Evolutionary conservation across 176 grass and related monocot genomes (phyloP).

Genomic region (Triticum urartu): DNA sequence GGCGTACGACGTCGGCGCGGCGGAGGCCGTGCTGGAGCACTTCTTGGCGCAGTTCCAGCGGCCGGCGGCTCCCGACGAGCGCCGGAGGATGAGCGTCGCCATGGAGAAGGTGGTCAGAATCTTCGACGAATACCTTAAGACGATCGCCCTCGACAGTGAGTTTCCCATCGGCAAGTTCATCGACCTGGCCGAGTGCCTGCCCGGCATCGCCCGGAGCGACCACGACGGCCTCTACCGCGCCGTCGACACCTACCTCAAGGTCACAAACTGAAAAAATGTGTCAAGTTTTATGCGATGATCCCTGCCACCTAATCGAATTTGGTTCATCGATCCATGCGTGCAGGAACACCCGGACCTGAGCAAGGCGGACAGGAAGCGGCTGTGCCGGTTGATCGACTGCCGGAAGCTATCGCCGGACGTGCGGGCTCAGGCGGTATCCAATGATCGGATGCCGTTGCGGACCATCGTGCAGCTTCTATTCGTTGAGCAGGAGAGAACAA

Average conservation of each 20-base stretch:
- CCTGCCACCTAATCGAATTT: neutral
- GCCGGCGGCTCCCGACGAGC: conserved; percentile 38
- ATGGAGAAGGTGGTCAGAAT: conserved; percentile 58
- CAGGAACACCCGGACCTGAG: conserved; percentile 81
- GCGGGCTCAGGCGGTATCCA: conserved; percentile 68
- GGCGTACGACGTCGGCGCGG: conserved; percentile 60
- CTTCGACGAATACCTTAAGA: conserved; percentile 69
- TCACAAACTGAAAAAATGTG: conserved; percentile 3
- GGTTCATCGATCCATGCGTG: neutral
- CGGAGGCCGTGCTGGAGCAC: conserved; percentile 67
- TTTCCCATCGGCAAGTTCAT: conserved; percentile 68
- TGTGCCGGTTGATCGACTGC: conserved; percentile 88
- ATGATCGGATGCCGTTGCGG: conserved; percentile 82
- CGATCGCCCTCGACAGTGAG: conserved; percentile 45
- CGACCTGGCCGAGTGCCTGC: conserved; percentile 66
- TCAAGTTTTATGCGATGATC: neutral
- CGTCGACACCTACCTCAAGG: conserved; percentile 84
- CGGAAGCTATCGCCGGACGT: conserved; percentile 66
- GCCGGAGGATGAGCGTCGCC: conserved; percentile 40
- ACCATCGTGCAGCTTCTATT: conserved; percentile 94
- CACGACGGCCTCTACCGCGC: conserved; percentile 80
- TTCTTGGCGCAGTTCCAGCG: conserved; percentile 67
- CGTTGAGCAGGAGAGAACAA: conserved; percentile 70
- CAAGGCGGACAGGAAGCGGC: conserved; percentile 78
- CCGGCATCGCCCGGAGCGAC: conserved; percentile 60